Conservation (phyloP, 306 rosid species). For the Citrullus amarus region DNA sequence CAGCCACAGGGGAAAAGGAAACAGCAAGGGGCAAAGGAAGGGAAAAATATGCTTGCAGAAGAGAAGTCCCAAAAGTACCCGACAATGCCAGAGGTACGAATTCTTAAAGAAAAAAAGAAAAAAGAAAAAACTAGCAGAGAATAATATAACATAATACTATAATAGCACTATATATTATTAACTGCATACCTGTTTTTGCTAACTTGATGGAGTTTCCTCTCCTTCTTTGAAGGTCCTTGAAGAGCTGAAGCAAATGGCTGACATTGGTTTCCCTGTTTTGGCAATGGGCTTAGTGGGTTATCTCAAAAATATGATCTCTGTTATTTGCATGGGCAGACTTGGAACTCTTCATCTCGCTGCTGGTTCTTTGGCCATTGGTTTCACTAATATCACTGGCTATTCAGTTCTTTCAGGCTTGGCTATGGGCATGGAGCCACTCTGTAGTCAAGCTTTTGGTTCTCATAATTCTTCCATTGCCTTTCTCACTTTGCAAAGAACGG, state of each 20-base stretch:
- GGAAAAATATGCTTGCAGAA: slow-evolving; percentile 20
- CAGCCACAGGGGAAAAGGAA: not conserved
- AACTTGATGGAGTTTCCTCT: not conserved
- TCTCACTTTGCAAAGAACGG: slow-evolving; percentile 43
- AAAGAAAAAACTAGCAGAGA: slow-evolving; percentile 4
- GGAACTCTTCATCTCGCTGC: slow-evolving; percentile 16
- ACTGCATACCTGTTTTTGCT: not conserved
- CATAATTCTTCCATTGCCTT: slow-evolving; percentile 33
- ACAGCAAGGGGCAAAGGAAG: slow-evolving; percentile 8
- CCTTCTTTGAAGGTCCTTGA: slow-evolving; percentile 38
- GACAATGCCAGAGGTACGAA: slow-evolving; percentile 41
- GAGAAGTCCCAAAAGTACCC: slow-evolving; percentile 31
- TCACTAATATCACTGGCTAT: slow-evolving; percentile 15
- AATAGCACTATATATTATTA: not conserved
- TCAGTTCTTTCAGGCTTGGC: slow-evolving; percentile 11
- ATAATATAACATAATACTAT: not conserved
- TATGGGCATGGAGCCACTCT: slow-evolving; percentile 19
- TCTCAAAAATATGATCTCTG: slow-evolving; percentile 22
- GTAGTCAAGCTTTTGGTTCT: slow-evolving; percentile 28
- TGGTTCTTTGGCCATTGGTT: slow-evolving; percentile 17
- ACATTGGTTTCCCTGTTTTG: slow-evolving; percentile 64
- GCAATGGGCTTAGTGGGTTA: slow-evolving; percentile 58
- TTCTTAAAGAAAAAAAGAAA: slow-evolving; percentile 18
- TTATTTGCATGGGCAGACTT: slow-evolving; percentile 16
- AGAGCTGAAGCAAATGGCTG: slow-evolving; percentile 48